Conservation (phyloP, 169 alveolate species). For the Eimeria sp. region DNA sequence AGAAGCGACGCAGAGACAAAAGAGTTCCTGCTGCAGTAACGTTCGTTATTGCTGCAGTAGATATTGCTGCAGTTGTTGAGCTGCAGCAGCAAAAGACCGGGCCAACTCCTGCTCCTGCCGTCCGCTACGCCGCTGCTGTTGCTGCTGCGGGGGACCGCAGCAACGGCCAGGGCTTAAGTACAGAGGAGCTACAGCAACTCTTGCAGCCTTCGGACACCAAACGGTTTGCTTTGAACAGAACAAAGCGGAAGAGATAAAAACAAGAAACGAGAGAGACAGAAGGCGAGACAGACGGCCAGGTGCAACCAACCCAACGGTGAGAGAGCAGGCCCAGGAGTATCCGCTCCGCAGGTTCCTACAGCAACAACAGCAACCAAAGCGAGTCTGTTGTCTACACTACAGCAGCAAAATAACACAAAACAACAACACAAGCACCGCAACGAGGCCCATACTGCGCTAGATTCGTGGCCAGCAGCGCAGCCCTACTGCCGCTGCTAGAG, state of each 20-base stretch:
- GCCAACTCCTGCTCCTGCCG: not conserved
- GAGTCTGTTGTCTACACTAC: not conserved
- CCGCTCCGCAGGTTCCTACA: not conserved
- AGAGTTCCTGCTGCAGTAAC: not conserved
- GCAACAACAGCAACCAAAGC: not conserved
- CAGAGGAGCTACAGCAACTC: conserved; percentile 12
- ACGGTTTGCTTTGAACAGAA: not conserved
- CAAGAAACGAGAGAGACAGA: not conserved
- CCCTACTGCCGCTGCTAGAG: conserved; percentile 5
- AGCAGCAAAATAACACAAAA: not conserved
- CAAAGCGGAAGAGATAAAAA: not conserved
- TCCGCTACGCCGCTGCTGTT: not conserved
- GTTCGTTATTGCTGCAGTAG: not conserved
- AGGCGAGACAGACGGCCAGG: conserved; percentile 8
- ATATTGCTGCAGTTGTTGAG: not conserved
- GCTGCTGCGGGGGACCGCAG: conserved; percentile 46
- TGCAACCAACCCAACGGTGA: not conserved
- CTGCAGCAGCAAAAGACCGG: not conserved
- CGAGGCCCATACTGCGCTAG: not conserved
- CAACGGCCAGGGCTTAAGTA: not conserved
- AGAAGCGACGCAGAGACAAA: not conserved
- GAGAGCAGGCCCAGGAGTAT: conserved; percentile 1
- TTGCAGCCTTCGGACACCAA: not conserved
- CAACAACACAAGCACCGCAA: not conserved
- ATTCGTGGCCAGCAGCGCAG: not conserved